Percentiles rank a stretch among this genome's conserved stretches.
phyloP scores from a whole-genome alignment of 345 rosid species.

The Turritis glabra region DNA sequence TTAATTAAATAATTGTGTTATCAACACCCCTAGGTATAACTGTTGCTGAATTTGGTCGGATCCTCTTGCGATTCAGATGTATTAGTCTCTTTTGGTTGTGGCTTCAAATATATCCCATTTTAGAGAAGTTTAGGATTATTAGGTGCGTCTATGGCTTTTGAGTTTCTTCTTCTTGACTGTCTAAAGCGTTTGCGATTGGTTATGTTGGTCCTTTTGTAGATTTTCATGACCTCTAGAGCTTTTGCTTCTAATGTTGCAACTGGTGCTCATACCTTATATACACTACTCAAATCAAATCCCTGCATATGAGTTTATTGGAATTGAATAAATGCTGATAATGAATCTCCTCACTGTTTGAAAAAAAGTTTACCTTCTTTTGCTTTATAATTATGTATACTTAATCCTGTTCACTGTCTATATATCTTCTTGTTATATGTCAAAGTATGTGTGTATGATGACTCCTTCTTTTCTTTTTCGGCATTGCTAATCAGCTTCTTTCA shows the following conservation, averaged over 20 bases:
- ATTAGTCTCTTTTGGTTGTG: conserved; percentile 15
- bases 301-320: not conserved
- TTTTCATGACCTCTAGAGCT: not conserved
- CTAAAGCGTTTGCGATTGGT: not conserved
- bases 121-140: not conserved
- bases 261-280: not conserved
- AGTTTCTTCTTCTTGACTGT: too few relatives aligned
- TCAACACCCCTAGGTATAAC: too few relatives aligned
- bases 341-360: not conserved
- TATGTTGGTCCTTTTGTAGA: not conserved
- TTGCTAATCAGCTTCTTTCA: not conserved
- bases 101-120: not conserved
- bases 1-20: too few relatives aligned
- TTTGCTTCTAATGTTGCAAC: not conserved
- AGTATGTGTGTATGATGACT: not conserved
- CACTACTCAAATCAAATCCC: not conserved
- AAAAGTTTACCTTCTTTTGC: not conserved
- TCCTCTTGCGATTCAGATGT: not conserved
- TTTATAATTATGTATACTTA: not conserved
- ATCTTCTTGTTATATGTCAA: not conserved
- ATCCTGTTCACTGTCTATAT: not conserved
- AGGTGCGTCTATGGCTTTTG: not conserved
- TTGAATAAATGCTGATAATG: not conserved
- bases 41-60: not conserved
- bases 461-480: not conserved